Evolutionary conservation across 2,329 filamentous ascomycete genomes (phyloP), one percentile per base, ranked within the genome.

Genomic region (Chalaropsis ovoidea): DNA sequence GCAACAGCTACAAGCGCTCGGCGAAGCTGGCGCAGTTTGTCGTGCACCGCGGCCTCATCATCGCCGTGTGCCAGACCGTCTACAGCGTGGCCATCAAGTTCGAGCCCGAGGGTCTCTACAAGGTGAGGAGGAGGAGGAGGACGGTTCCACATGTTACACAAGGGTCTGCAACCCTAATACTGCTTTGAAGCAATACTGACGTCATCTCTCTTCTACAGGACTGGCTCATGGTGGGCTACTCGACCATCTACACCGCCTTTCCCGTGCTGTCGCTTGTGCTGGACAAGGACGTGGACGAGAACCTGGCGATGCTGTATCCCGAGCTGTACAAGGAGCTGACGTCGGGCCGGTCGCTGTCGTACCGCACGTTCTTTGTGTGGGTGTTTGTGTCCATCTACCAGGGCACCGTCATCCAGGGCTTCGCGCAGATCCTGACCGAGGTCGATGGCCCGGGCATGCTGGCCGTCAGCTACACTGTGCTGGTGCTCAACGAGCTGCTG

Each of bases 261-360:
- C 94, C 94, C 0, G 94, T 99, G 42, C 88, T 99, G 73, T 95
- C 89, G 0, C 85, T 99, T 6, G 92, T 97, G 1, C 83, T 99
- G 1, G 94, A 99, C 77, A 88, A 88, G 72, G 94, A 99, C 71
- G 93, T 99, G 4, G 92, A 97, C 72, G 93, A 97, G 76, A 85
- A 88, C 63, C 82, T 99, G 4, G 92, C 94, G 22, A 96, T 94
- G 70, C 81, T 99, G 3, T 99, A 99, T 74, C 95, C 94, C 0
- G 94, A 99, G 72, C 82, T 99, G 1, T 99, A 99, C 81, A 95
- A 95, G 73, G 95, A 99, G 74, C 81, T 99, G n/a, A 96, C 93
- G 0, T 84, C 85, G 0, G 93, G 93, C 10, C 86, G 89, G 15
- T 91, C 88, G 4, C 81, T 99, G 19, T 92, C 87, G 63, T 97